Base-by-base conservation (phyloP, 73 alveolate genomes). In the Uronychia setigera region DNA sequence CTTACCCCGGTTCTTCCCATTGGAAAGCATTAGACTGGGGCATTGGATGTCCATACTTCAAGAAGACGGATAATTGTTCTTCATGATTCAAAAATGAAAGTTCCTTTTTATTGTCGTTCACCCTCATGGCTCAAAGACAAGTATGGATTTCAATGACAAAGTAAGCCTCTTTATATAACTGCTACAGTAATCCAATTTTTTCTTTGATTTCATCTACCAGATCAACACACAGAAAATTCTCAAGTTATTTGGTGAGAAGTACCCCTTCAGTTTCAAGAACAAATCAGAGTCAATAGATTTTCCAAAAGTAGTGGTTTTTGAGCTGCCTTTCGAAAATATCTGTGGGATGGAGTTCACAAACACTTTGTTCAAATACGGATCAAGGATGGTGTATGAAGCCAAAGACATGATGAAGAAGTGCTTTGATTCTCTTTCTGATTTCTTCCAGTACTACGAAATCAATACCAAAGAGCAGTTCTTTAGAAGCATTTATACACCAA, bases 281-380 rank as follows among this genome's bases (percentile, higher is more conserved):
- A 77, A 79, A 1, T 33, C 5, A n/a, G 31, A 80, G 80, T 75
- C 60, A 11, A 78, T 87, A 19, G 93, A 80, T 32, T 80, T 80
- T 30, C 58, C 31, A 58, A 87, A 87, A 34, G 93, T 87, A 25
- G 93, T 87, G 1, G 76, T 86, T 14, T 87, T 87, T 81, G 93
- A 87, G 67, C 60, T 87, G 25, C 87, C 46, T 33, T 80, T 9
- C 9, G 76, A 60, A n/a, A 82, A 87, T 26, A 80, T 87, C 26
- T 82, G 58, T 25, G 93, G 93, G 32, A 87, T 87, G 93, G 87
- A 75, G 26, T 87, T 79, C 35, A 33, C 79, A 81, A 87, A 87
- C 58, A 35, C 31, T 28, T 35, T 80, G 0, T 29, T 87, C 28
- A 76, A 80, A 35, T 58, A 80, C 46, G 25, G 80, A 1, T 29